Evolutionary conservation across 148 eudicot genomes (phyloP).

Genomic region (Limonium bicolor): DNA sequence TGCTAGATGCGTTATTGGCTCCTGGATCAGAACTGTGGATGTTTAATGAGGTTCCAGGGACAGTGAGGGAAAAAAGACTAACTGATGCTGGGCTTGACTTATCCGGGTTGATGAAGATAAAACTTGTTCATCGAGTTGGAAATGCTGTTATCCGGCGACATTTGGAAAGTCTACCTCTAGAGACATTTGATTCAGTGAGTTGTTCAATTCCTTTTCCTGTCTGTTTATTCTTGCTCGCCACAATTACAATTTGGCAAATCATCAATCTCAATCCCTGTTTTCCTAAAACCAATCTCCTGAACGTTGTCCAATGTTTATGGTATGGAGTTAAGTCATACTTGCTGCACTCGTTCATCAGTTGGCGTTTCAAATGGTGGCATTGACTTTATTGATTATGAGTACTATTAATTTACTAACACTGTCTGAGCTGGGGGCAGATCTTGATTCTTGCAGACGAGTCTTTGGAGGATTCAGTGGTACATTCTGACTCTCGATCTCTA

Average conservation of each 20-base stretch:
- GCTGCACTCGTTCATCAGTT: no score
- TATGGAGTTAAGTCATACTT: no score
- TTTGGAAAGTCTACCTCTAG: constrained; percentile 66
- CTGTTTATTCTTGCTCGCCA: no score
- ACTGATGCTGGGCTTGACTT: constrained; percentile 86
- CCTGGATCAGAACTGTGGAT: constrained; percentile 87
- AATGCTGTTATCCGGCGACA: constrained; percentile 83
- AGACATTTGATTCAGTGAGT: constrained; percentile 95
- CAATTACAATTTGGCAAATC: no score
- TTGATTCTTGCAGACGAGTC: constrained; percentile 98
- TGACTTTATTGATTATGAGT: no score
- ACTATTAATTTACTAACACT: no score
- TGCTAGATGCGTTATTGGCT: constrained; percentile 76
- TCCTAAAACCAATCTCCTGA: no score
- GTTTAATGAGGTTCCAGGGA: constrained; percentile 79
- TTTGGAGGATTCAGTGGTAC: constrained; percentile 83
- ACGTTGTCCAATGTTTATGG: no score
- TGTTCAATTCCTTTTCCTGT: no score
- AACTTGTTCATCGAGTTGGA: constrained; percentile 82
- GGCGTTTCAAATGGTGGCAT: no score
- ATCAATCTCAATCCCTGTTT: no score
- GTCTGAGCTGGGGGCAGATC: no score
- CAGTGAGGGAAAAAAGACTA: constrained; percentile 65
- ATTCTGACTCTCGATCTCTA: constrained; percentile 84
- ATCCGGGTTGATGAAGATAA: constrained; percentile 43